phyloP scores from a whole-genome alignment of 495 filamentous ascomycete genomes.

The Neurospora pannonica region DNA sequence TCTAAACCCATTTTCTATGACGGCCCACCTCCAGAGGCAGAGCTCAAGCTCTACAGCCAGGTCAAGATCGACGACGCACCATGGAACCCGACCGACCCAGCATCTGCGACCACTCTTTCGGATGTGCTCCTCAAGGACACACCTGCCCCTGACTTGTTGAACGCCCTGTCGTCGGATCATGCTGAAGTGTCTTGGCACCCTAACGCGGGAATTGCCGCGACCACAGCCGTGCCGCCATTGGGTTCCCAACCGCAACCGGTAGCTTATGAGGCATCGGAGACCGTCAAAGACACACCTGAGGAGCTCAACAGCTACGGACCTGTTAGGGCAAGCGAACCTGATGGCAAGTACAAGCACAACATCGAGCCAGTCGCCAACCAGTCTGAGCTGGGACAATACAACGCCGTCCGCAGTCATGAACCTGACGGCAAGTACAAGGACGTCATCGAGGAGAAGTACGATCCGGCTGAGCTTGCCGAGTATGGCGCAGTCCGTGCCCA shows the following conservation, averaged over 20 bases:
- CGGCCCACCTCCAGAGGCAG: constrained; percentile 24
- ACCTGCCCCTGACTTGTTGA: neutral
- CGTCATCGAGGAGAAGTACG: neutral
- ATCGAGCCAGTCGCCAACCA: neutral
- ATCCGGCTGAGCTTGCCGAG: neutral
- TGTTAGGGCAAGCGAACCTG: constrained; percentile 10
- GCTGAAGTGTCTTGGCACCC: constrained; percentile 17
- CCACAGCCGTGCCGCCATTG: neutral
- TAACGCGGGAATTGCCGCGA: constrained; percentile 6
- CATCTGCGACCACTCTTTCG: neutral
- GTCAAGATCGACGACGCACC: constrained; percentile 21
- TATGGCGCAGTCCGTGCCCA: neutral
- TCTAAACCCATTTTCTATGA: constrained; percentile 21
- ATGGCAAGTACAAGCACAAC: constrained; percentile 13
- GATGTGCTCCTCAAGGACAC: constrained; percentile 10
- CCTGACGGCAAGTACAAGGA: neutral
- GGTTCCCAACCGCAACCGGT: neutral
- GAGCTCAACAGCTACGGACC: constrained; percentile 7
- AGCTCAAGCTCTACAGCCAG: constrained; percentile 29
- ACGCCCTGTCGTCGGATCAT: constrained; percentile 8
- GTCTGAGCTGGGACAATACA: constrained; percentile 7
- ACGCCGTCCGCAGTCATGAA: constrained; percentile 1
- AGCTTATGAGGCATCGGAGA: neutral
- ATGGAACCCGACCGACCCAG: neutral
- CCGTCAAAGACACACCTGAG: neutral